Conservation (phyloP, 2,329 filamentous ascomycete genomes). For the Sporothrix protearum region DNA sequence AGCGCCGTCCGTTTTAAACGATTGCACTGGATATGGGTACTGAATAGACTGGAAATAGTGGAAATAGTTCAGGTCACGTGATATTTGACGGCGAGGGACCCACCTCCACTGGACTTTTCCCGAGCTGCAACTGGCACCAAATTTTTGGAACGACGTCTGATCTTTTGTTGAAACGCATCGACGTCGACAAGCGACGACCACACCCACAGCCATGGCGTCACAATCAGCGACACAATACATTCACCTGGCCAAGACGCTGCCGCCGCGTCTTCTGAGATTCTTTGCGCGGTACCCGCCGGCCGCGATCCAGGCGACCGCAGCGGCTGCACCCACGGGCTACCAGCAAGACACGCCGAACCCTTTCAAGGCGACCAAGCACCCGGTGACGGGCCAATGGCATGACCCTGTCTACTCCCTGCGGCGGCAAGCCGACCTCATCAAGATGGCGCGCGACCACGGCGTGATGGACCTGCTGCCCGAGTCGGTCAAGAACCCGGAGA, state of each 20-base stretch:
- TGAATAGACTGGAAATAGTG: no score
- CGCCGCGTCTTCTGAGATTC: constrained; percentile 75
- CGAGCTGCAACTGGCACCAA: constrained; percentile 44
- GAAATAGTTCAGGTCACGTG: constrained; percentile 11
- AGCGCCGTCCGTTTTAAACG: no score
- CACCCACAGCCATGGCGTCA: constrained; percentile 24
- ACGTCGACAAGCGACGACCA: constrained; percentile 7
- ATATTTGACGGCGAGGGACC: background rate
- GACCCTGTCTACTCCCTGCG: constrained; percentile 78
- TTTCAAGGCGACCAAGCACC: constrained; percentile 76
- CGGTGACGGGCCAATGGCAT: constrained; percentile 76
- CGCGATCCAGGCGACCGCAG: constrained; percentile 48
- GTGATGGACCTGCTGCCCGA: constrained; percentile 77
- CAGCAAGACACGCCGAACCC: constrained; percentile 66
- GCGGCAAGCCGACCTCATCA: constrained; percentile 85
- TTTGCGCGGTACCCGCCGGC: constrained; percentile 83
- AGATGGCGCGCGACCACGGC: constrained; percentile 73
- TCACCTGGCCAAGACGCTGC: constrained; percentile 67
- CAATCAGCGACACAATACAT: constrained; percentile 37
- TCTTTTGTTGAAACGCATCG: background rate
- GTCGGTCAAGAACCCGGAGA: constrained; percentile 70
- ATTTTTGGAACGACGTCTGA: background rate
- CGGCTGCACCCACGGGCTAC: constrained; percentile 46
- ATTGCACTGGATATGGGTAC: no score
- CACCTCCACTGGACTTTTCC: constrained; percentile 1